Conservation (phyloP, 306 rosid genomes). For the Heteromeles arbutifolia region DNA sequence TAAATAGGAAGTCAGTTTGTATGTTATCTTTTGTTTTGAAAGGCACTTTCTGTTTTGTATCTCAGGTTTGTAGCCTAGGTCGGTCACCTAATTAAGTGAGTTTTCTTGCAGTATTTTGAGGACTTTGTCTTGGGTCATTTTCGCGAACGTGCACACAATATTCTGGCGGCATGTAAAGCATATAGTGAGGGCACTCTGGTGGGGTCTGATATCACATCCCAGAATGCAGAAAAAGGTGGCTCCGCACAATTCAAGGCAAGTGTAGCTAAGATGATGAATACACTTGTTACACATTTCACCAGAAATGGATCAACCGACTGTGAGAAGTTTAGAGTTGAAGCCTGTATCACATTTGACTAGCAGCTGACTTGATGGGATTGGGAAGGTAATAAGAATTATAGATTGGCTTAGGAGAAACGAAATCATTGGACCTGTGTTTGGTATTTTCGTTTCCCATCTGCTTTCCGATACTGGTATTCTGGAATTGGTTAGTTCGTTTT, state of each 20-base stretch:
- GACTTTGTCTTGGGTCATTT: slow-evolving; percentile 57
- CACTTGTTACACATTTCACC: slow-evolving; percentile 51
- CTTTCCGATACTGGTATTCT: neutral
- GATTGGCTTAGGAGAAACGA: neutral
- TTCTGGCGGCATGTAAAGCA: slow-evolving; percentile 55
- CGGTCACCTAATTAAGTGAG: neutral
- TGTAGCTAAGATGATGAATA: slow-evolving; percentile 49
- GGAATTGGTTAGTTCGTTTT: neutral
- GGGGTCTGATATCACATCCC: slow-evolving; percentile 28
- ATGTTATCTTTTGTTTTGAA: neutral
- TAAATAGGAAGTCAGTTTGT: neutral
- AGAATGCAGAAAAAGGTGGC: neutral
- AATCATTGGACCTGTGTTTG: neutral
- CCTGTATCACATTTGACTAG: slow-evolving; percentile 4
- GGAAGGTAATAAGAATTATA: slow-evolving; percentile 7
- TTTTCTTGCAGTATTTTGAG: slow-evolving; percentile 63
- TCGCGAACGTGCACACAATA: slow-evolving; percentile 30
- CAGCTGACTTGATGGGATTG: slow-evolving; percentile 6
- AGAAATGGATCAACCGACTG: slow-evolving; percentile 58
- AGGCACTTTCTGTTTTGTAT: neutral
- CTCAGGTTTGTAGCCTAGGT: neutral
- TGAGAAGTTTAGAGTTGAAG: slow-evolving; percentile 41
- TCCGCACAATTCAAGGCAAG: slow-evolving; percentile 36
- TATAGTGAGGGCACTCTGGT: slow-evolving; percentile 53
- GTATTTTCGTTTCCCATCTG: neutral